Evolutionary conservation across 2,329 filamentous ascomycete genomes (phyloP), one percentile per base, ranked within the genome.

Genomic region (Monosporascus ibericus): DNA sequence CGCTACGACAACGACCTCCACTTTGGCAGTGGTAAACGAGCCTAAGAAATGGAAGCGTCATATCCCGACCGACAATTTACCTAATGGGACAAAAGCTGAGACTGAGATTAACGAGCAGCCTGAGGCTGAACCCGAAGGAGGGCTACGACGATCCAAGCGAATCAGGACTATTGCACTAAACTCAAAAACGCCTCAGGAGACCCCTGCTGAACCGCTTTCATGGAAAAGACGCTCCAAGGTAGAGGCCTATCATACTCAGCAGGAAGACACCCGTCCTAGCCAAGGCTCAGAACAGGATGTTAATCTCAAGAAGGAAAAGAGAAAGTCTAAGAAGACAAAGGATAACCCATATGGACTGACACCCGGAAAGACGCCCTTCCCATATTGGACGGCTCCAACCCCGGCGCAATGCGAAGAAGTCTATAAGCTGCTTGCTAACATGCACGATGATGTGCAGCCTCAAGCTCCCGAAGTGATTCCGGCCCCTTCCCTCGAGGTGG

Each of bases 341-440:
- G 63, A 66, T 6, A 72, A 76, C 49, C 70, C 70, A 2, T 83
- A 83, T 52, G 75, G 78, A 14, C 63, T 84, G 27, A 81, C 73
- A 2, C 79, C 79, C 25, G 79, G 80, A 24, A 61, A 63, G 49
- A 79, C 82, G 1, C 90, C 89, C 0, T 95, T 86, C 58, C 87
- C 88, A 0, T 75, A 85, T 52, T 86, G 82, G 66, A 60, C 68
- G 3, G 78, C 76, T 51, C 90, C 90, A 0, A 90, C 85, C 0
- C 62, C 75, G 0, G 80, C 84, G 48, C 82, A 89, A 60, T 92
- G 88, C 63, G 76, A 85, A 56, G 78, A 86, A 60, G 86, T 92
- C 5, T 80, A 84, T 51, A 71, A 74, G 1, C 72, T 92, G 2
- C 78, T 95, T 0, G 78, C 82, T 1, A 74, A 75, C 14, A 66